Base-by-base conservation (phyloP, 2,329 filamentous ascomycete genomes). In the Aspergillus novoparasiticus region DNA sequence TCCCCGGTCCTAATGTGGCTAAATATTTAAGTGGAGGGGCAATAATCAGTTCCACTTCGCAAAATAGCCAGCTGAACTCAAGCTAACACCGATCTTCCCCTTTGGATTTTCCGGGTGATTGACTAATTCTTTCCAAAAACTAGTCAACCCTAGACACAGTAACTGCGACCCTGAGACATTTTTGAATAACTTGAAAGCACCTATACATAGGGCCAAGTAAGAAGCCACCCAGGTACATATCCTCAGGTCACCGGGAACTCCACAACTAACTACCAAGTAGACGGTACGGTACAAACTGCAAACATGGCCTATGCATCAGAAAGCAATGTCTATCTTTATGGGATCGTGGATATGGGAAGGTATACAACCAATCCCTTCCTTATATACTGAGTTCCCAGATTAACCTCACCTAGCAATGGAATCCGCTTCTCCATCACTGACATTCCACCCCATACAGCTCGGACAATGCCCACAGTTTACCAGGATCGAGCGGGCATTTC, bases 351-450 rank as follows among this genome's bases (percentile, higher is more conserved):
- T 67, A 75, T 79, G 76, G 79, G 79, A 55, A 81, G 78, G 78
- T 79, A 72, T 62, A 67, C 61, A 14, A 30, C n/a, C n/a, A 11
- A 48, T 6, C 16, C 26, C n/a, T 26, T 14, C 19, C 9, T 5
- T 50, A 2, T 32, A 26, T 19, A 21, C 11, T 30, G 5, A 21
- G 21, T 12, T 11, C 11, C 14, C 19, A 30, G 6, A 54, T 23
- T n/a, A 23, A 57, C 23, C 6, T 30, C 28, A 41, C 36, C 46
- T 41, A 78, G 93, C 82, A 97, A 97, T 82, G 94, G 93, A 71
- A 94, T 97, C 71, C 92, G 94, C 60, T 96, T 96, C 82, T 94
- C 92, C 51, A 92, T 97, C 72, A 92, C 93, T 10, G 89, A 93
- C 68, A 84, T 96, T n/a, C 85, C 88, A 4, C 89, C 90, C 26